These are phyloP conservation scores for Macrocybe gigantea DNA, from an alignment of 768 basidiomycete genomes.

Conservation along the genomic window DNA sequence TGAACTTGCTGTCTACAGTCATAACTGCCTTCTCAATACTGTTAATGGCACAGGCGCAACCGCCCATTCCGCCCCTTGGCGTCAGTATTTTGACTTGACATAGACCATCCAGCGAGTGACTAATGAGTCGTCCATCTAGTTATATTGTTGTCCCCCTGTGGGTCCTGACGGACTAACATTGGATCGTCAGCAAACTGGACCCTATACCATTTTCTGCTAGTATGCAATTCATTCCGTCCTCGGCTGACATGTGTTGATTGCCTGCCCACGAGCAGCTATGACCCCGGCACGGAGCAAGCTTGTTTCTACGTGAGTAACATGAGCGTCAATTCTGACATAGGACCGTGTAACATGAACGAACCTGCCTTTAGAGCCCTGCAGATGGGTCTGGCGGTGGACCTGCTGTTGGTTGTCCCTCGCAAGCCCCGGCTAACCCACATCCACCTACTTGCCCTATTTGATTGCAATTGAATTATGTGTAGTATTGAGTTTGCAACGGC, in stretches of 20 bases:
- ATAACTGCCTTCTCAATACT: too few relatives aligned
- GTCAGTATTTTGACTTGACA: background rate
- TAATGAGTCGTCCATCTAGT: background rate
- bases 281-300: background rate
- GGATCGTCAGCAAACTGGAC: background rate
- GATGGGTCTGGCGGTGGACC: background rate
- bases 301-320: background rate
- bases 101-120: background rate
- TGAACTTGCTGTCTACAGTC: too few relatives aligned
- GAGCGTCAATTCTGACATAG: background rate
- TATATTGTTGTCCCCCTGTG: background rate
- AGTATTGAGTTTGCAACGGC: too few relatives aligned
- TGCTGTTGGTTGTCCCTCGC: background rate
- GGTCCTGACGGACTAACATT: background rate
- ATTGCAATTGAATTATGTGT: background rate
- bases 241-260: background rate
- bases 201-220: slow-evolving; percentile 2
- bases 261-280: background rate
- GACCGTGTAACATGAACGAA: too few relatives aligned
- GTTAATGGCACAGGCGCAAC: background rate
- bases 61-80: background rate
- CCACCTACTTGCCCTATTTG: slow-evolving; percentile 1
- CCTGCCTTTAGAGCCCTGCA: background rate
- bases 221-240: background rate
- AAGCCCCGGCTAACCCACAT: slow-evolving; percentile 1